A percentile compares a stretch with the other conserved stretches of the same genome.
Conservation (phyloP, 2,329 filamentous ascomycete genomes). For the Penicillium sp. region DNA sequence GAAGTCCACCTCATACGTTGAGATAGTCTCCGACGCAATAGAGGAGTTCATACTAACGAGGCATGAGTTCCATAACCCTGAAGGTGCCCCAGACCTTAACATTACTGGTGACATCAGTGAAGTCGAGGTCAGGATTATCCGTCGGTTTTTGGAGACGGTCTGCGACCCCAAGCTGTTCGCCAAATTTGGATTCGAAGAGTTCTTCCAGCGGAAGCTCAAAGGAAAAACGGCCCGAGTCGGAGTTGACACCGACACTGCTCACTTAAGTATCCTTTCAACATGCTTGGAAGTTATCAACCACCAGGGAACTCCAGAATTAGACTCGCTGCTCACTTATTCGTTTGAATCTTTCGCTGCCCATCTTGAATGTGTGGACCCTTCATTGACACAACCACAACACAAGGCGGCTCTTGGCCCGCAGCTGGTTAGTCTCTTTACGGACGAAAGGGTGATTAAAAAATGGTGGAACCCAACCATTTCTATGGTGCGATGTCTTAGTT, state of each 20-base stretch:
- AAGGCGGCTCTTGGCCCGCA: constrained; percentile 18
- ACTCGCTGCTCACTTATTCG: constrained; percentile 6
- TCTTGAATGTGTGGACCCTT: constrained; percentile 13
- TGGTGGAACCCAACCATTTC: constrained; percentile 15
- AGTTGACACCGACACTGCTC: constrained; percentile 12
- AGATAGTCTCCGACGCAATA: constrained; percentile 20
- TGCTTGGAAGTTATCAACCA: constrained; percentile 11
- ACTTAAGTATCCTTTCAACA: constrained; percentile 6
- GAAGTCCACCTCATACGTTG: not conserved
- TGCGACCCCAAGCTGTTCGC: constrained; percentile 20
- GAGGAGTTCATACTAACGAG: constrained; percentile 11
- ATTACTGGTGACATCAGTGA: constrained; percentile 14
- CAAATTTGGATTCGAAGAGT: constrained; percentile 24
- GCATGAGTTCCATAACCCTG: not conserved
- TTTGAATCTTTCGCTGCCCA: constrained; percentile 5
- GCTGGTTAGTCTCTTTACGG: constrained; percentile 17
- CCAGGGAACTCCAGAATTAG: not conserved
- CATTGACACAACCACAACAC: constrained; percentile 15
- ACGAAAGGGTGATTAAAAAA: constrained; percentile 13
- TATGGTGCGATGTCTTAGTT: constrained; percentile 5
- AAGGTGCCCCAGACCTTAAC: not conserved
- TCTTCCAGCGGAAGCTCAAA: constrained; percentile 19
- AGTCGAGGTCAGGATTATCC: constrained; percentile 19
- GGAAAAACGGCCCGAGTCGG: constrained; percentile 14
- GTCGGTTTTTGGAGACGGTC: constrained; percentile 20